phyloP scores from a whole-genome alignment of 1,284 basidiomycete genomes.

The Austroboletus olivaceoglutinosus region DNA sequence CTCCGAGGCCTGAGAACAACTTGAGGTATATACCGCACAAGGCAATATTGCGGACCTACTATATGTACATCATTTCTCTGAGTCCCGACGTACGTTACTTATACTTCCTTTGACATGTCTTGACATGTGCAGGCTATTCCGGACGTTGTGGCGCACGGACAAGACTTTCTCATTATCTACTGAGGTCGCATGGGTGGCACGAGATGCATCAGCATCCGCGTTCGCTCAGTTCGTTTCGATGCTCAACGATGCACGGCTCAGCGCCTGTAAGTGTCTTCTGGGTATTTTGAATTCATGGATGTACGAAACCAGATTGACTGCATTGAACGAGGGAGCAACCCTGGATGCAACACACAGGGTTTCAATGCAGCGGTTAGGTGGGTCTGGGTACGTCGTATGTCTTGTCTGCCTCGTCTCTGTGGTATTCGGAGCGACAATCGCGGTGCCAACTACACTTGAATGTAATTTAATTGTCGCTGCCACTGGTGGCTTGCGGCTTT shows the following conservation, averaged over 20 bases:
- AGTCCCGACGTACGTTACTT: no score
- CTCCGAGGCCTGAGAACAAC: no score
- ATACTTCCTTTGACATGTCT: no score
- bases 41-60: no score
- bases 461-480: no score
- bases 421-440: no score
- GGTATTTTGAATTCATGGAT: constrained; percentile 64
- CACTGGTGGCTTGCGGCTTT: no score
- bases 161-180: constrained; percentile 11
- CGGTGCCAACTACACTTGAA: no score
- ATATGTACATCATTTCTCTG: no score
- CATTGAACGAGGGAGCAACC: constrained; percentile 57
- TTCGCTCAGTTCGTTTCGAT: constrained; percentile 46
- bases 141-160: constrained; percentile 58
- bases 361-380: constrained; percentile 48
- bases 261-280: constrained; percentile 41
- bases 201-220: constrained; percentile 42
- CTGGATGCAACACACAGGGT: constrained; percentile 56
- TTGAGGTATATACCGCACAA: no score
- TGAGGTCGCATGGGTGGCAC: constrained; percentile 42
- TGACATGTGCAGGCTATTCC: constrained; percentile 44
- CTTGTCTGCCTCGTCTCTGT: background rate
- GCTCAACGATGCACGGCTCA: constrained; percentile 59
- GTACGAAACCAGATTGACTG: constrained; percentile 39
- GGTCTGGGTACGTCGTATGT: constrained; percentile 35